Evolutionary conservation across 129 eudicot species (phyloP), one percentile per base, ranked within the genome.

Genomic region (Saussurea involucrata): DNA sequence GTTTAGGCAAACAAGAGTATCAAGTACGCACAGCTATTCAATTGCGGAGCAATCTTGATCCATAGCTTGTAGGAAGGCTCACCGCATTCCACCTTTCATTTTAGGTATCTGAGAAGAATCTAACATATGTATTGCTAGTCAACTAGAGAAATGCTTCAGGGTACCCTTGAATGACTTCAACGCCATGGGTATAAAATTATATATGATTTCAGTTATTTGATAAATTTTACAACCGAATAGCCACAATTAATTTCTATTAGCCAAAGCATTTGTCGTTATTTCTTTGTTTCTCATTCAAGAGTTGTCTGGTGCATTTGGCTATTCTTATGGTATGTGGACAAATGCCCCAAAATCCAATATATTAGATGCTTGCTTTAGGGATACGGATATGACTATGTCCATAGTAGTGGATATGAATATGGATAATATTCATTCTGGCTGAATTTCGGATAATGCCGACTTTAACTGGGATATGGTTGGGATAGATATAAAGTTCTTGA

Each of bases 41-140:
- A 15, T 24, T 20, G 18, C 5, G 60, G 70, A 61, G 60, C 21
- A 61, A 58, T 73, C 58, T 73, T 73, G 58, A 33, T 74, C 37
- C 18, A 74, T 12, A 68, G 72, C 34, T 24, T 71, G 4, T 71
- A 42, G 24, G 37, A 42, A 40, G 36, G 13, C 49, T 71, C 63
- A 44, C 28, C 49, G 76, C 49, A 55, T 53, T 31, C 66, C 21
- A 77, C 29, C 61, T 77, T 77, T 21, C 20, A 2, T 57, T 55
- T 69, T 33, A 57, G 36, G 68, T 77, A 61, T 77, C 66, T 40
- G 13, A 27, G 75, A 24, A 77, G 55, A 68, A 33, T 67, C 75
- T 77, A 77, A 78, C 82, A 78, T 18, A 34, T 78, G 40, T 17
- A 22, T 61, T 68, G 25, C 46, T 77, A 73, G 63, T 80, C 66